Evolutionary conservation across 1,139 yeast species (phyloP).

Genomic region (Blastobotrys serpentis): DNA sequence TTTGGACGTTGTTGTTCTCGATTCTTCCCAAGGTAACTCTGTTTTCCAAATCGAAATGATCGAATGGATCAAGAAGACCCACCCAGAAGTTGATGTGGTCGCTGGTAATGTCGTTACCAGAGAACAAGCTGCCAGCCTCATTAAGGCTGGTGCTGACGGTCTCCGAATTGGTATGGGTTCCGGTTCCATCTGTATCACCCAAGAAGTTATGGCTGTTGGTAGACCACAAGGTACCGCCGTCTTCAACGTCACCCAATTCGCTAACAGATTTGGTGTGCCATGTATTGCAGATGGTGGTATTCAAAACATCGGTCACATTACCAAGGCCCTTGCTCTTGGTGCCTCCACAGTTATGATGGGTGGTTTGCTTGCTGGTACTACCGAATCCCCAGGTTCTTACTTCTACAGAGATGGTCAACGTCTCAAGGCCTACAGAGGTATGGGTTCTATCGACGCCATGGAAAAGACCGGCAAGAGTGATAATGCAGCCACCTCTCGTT

Average conservation of each 20-base stretch:
- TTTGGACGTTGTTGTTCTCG: constrained; percentile 91
- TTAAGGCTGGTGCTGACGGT: constrained; percentile 97
- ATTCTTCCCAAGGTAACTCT: constrained; percentile 98
- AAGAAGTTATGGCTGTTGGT: constrained; percentile 99
- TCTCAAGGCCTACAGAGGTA: constrained; percentile 96
- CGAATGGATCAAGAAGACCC: constrained; percentile 80
- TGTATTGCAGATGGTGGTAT: constrained; percentile 99
- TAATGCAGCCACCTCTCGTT: constrained; percentile 97
- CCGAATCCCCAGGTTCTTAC: constrained; percentile 98
- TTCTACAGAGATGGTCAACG: constrained; percentile 98
- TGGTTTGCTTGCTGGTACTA: constrained; percentile 97
- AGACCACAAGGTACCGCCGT: constrained; percentile 99
- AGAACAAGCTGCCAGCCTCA: constrained; percentile 96
- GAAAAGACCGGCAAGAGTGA: constrained; percentile 84
- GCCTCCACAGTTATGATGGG: constrained; percentile 99
- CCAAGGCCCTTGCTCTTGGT: constrained; percentile 95
- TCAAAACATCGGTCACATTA: constrained; percentile 97
- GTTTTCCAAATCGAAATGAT: constrained; percentile 91
- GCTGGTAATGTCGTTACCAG: constrained; percentile 99
- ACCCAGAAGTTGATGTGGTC: constrained; percentile 79
- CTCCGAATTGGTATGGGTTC: constrained; percentile 99
- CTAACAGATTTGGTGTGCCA: constrained; percentile 87
- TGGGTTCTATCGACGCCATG: constrained; percentile 99
- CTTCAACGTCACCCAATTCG: constrained; percentile 81
- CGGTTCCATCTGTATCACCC: constrained; percentile 97